phyloP scores from a whole-genome alignment of 1,139 yeast genomes.

The Hemisphaericaspora lyxosophila region DNA sequence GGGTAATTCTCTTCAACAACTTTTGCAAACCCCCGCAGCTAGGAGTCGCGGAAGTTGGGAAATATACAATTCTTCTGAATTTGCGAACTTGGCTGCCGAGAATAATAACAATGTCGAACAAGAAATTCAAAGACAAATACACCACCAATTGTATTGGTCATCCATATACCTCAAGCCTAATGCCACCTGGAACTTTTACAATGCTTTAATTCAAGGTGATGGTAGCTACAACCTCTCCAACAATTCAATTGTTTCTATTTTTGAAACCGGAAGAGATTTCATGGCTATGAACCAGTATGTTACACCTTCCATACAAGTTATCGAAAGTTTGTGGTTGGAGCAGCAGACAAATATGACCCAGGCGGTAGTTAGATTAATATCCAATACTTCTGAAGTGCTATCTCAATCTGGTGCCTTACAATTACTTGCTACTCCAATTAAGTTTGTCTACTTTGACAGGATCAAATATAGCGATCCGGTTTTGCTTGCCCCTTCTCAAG shows the following conservation, averaged over 20 bases:
- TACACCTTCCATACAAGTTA: constrained; percentile 7
- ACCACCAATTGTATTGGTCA: constrained; percentile 46
- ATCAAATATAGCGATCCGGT: constrained; percentile 53
- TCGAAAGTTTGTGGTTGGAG: constrained; percentile 7
- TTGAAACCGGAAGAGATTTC: constrained; percentile 44
- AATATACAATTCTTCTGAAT: constrained; percentile 25
- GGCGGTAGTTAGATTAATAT: constrained; percentile 4
- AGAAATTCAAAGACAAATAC: constrained; percentile 34
- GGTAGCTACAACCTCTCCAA: constrained; percentile 24
- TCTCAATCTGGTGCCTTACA: constrained; percentile 15
- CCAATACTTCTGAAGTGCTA: constrained; percentile 15
- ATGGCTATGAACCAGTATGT: constrained; percentile 8
- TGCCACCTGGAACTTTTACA: constrained; percentile 29
- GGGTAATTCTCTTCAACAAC: constrained; percentile 23
- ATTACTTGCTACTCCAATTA: constrained; percentile 35
- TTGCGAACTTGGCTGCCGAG: constrained; percentile 27
- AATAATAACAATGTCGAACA: constrained; percentile 29
- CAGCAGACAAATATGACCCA: constrained; percentile 10
- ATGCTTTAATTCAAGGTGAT: constrained; percentile 26
- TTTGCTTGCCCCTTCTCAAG: constrained; percentile 63
- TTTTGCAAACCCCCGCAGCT: constrained; percentile 20
- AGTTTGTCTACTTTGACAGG: constrained; percentile 43
- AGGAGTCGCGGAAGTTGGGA: constrained; percentile 40
- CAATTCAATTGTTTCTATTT: constrained; percentile 23
- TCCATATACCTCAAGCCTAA: constrained; percentile 39